These are phyloP conservation scores for Microdochium bolleyi DNA, from an alignment of 2,329 filamentous ascomycete genomes.

Conservation along the genomic window DNA sequence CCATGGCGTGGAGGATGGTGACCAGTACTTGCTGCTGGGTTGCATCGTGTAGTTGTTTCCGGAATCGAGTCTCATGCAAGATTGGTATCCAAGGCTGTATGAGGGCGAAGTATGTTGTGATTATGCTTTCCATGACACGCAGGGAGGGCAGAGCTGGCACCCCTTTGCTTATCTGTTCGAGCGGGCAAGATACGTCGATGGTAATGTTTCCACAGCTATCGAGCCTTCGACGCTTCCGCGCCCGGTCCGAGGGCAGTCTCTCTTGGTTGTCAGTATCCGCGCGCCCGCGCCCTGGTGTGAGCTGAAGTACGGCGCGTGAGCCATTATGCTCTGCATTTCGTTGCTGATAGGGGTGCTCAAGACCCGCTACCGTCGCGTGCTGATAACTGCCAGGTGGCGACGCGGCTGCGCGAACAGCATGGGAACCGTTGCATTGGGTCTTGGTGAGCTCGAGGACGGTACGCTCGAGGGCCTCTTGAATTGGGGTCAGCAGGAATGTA, in stretches of 20 bases:
- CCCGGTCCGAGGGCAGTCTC: not conserved
- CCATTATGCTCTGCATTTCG: no score
- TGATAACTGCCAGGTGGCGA: not conserved
- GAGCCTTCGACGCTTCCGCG: not conserved
- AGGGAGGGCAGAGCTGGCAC: not conserved
- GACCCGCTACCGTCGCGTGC: not conserved
- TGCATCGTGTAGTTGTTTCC: constrained; percentile 13
- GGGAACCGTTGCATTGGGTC: not conserved
- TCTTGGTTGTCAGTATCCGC: not conserved
- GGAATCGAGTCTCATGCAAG: constrained; percentile 22
- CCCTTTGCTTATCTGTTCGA: constrained; percentile 11
- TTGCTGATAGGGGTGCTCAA: no score
- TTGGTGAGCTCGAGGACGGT: not conserved
- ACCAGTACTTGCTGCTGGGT: constrained; percentile 13
- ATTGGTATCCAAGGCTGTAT: constrained; percentile 32
- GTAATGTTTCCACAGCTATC: not conserved
- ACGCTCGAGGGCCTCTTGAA: not conserved
- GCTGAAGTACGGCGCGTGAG: constrained; percentile 2
- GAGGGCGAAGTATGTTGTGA: constrained; percentile 25
- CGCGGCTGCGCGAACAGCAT: not conserved
- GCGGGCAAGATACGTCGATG: constrained; percentile 6
- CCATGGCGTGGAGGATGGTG: constrained; percentile 25
- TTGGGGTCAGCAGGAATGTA: not conserved
- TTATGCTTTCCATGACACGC: constrained; percentile 12
- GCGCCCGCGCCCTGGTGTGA: no score